Conservation (phyloP, 2,329 filamentous ascomycete species). For the Penicillium freii region DNA sequence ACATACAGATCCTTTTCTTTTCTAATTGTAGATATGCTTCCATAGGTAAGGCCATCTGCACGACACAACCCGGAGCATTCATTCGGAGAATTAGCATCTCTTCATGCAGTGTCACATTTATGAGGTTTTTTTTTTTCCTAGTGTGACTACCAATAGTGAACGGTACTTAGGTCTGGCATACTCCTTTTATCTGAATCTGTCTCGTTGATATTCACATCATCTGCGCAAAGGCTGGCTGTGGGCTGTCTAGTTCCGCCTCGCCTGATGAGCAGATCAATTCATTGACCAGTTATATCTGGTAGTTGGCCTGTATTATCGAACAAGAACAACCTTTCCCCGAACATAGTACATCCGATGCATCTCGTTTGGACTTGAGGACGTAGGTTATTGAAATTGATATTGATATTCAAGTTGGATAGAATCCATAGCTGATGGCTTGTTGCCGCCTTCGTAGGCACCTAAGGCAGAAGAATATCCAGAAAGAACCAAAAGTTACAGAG, state of each 20-base stretch:
- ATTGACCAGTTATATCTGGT: neutral
- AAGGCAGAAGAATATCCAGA: no score
- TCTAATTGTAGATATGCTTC: neutral
- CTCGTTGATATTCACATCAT: neutral
- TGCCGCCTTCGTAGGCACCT: no score
- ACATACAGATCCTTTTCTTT: neutral
- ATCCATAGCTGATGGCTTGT: no score
- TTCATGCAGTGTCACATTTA: neutral
- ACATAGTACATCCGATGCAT: no score
- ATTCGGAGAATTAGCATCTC: slow-evolving; percentile 10
- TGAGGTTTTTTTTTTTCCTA: neutral
- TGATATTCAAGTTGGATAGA: no score
- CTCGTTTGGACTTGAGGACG: slow-evolving; percentile 18
- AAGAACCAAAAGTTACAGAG: no score
- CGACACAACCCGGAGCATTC: slow-evolving; percentile 8
- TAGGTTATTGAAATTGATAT: neutral
- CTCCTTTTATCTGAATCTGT: slow-evolving; percentile 8
- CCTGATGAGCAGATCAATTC: neutral
- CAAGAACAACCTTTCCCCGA: neutral
- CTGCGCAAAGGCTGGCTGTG: neutral
- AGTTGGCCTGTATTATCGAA: neutral
- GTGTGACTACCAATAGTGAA: neutral
- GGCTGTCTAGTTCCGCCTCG: neutral
- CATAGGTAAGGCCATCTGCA: neutral
- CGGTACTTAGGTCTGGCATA: neutral